Percentiles rank a stretch among this genome's conserved stretches.
phyloP scores from a whole-genome alignment of 2,329 filamentous ascomycete species.

The Fusarium penzigii region DNA sequence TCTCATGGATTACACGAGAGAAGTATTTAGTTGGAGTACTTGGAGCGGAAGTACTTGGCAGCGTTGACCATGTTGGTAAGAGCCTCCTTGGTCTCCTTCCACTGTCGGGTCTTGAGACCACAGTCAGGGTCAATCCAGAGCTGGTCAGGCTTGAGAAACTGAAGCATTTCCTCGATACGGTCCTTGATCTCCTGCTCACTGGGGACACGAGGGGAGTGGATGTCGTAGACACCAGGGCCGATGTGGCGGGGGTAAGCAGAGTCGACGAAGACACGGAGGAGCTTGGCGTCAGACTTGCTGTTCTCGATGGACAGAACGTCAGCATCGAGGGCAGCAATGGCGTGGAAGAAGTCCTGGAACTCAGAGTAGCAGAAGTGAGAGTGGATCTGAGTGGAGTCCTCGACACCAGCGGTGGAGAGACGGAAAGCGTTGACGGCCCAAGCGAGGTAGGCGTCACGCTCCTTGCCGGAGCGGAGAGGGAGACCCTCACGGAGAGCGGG shows the following conservation, averaged over 20 bases:
- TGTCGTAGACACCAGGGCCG: conserved; percentile 98
- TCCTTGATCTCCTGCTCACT: conserved; percentile 98
- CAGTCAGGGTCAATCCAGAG: conserved; percentile 99
- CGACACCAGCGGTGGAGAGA: conserved; percentile 87
- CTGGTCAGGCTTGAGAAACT: conserved; percentile 96
- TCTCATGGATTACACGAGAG: conserved; percentile 17
- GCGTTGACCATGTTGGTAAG: conserved; percentile 97
- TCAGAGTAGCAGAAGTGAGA: conserved; percentile 99
- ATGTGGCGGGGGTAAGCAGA: conserved; percentile 98
- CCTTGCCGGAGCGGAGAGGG: conserved; percentile 87
- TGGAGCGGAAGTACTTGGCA: conserved; percentile 92
- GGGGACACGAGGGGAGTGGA: conserved; percentile 97
- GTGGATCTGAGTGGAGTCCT: conserved; percentile 98
- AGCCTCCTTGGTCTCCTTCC: conserved; percentile 97
- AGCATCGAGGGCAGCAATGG: conserved; percentile 95
- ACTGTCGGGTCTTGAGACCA: conserved; percentile 98
- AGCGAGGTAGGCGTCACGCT: conserved; percentile 93
- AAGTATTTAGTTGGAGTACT: conserved; percentile 67
- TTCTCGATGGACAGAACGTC: conserved; percentile 99
- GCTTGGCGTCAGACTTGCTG: conserved; percentile 99
- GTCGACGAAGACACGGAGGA: conserved; percentile 97
- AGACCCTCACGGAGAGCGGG: conserved; percentile 99
- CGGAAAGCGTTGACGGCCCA: conserved; percentile 99
- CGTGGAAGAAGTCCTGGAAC: conserved; percentile 99
- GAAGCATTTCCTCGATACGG: conserved; percentile 96